These are phyloP conservation scores for Setaria italica DNA, from an alignment of 202 grass and related monocot genomes.

Conservation along the genomic window DNA sequence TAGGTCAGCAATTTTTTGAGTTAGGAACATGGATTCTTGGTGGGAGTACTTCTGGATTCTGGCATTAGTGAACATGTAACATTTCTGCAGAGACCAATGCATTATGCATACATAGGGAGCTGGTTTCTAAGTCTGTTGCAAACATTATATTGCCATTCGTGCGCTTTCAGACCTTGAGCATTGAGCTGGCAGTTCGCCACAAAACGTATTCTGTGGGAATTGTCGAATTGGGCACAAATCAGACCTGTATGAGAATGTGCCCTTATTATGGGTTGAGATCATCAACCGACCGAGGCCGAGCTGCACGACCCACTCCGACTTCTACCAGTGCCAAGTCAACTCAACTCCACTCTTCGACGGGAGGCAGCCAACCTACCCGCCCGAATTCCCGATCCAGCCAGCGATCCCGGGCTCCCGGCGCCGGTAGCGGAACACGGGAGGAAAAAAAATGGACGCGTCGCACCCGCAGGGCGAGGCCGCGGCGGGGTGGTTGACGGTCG, in stretches of 20 bases:
- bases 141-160: background rate
- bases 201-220: background rate
- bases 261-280: too few species aligned
- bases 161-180: background rate
- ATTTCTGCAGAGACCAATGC: background rate
- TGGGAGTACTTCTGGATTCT: background rate
- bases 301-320: background rate
- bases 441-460: constrained; percentile 24
- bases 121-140: background rate
- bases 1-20: background rate
- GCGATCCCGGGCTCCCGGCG: background rate
- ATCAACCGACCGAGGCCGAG: too few species aligned
- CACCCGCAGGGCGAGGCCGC: constrained; percentile 5
- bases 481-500: constrained; percentile 67
- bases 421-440: background rate
- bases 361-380: background rate
- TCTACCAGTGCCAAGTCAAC: background rate
- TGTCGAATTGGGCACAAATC: background rate
- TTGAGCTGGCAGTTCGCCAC: background rate
- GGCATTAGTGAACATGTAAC: background rate
- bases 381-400: background rate
- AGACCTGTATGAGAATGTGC: too few species aligned
- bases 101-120: too few species aligned
- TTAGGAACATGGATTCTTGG: constrained; percentile 1
- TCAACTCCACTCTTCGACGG: background rate